Base-by-base conservation (phyloP, 177 flowering plant species). In the Vitis hybrid region DNA sequence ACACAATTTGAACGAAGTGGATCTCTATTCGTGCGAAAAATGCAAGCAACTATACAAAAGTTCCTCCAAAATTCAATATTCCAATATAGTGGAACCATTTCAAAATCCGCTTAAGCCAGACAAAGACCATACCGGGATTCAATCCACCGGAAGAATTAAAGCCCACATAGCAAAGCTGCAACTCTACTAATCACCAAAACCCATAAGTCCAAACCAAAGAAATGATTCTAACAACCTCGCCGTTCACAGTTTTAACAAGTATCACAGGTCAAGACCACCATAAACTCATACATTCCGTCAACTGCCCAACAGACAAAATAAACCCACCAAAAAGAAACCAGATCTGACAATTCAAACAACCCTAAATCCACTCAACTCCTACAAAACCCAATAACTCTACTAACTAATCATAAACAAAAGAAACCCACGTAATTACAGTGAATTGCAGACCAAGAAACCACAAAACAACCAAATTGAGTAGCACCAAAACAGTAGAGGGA, bases 261-360 rank as follows among this genome's bases (percentile, higher is more conserved):
- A 34, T 62, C n/a, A 17, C 60, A 30, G 3, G 40, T 12, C 64
- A n/a, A 62, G 5, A 32, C 19, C 64, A 34, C 45, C 8, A 26
- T 34, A 18, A 62, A n/a, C 13, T 34, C 34, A 48, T 32, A 3
- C n/a, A 62, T 14, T 62, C 50, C n/a, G 18, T n/a, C n/a, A 7
- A 15, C 26, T 14, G 6, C 40, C 15, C 64, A 30, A 5, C 19
- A 15, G 9, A 14, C 12, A 40, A 6, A 62, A 34, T 40, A 5
- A 7, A 62, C 18, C 5, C 13, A 62, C 30, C 4, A n/a, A 1
- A 62, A 13, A 23, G 5, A 67, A 52, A 57, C 56, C 63, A 74
- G 77, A 74, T 74, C 77, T 57, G 40, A 62, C 11, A 19, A 69
- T 68, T 45, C 56, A 55, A 10, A 7, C 32, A 61, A 48, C 54